phyloP scores from a whole-genome alignment of 257 asterid species.

The Gardenia jasminoides region DNA sequence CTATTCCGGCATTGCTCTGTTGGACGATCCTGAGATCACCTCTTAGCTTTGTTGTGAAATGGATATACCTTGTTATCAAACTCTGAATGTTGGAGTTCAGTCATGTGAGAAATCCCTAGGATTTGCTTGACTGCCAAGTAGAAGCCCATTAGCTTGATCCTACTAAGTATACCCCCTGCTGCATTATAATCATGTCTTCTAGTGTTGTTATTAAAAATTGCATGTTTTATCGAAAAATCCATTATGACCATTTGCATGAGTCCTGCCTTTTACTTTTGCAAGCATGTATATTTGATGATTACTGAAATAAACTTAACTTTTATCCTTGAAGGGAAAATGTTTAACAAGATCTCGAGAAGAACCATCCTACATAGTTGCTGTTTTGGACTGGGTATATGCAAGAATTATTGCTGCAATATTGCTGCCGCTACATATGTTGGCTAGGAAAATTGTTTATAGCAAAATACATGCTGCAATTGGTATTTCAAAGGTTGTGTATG shows the following conservation, averaged over 20 bases:
- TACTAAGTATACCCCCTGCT: not conserved
- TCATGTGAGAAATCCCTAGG: not conserved
- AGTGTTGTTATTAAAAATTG: not conserved
- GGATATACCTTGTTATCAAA: not conserved
- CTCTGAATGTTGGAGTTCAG: not conserved
- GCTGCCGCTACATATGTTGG: slow-evolving; percentile 76
- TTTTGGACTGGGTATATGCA: slow-evolving; percentile 71
- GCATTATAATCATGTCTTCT: not conserved
- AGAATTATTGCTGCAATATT: slow-evolving; percentile 54
- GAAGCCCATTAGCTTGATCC: not conserved
- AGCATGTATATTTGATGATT: not conserved
- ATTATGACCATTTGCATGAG: not conserved
- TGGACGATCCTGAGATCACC: not conserved
- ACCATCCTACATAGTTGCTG: slow-evolving; percentile 57
- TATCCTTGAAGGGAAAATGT: slow-evolving; percentile 66
- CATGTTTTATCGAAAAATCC: not conserved
- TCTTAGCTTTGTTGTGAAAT: not conserved
- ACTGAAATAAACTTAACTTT: not conserved
- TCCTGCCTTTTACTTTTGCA: not conserved
- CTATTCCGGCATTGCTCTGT: not conserved
- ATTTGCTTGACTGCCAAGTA: not conserved
- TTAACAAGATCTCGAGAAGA: slow-evolving; percentile 58
- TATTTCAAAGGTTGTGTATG: slow-evolving; percentile 66
- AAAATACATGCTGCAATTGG: slow-evolving; percentile 75
- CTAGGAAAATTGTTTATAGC: slow-evolving; percentile 68